phyloP scores from a whole-genome alignment of 306 rosid genomes.

The Lithocarpus polystachyus region DNA sequence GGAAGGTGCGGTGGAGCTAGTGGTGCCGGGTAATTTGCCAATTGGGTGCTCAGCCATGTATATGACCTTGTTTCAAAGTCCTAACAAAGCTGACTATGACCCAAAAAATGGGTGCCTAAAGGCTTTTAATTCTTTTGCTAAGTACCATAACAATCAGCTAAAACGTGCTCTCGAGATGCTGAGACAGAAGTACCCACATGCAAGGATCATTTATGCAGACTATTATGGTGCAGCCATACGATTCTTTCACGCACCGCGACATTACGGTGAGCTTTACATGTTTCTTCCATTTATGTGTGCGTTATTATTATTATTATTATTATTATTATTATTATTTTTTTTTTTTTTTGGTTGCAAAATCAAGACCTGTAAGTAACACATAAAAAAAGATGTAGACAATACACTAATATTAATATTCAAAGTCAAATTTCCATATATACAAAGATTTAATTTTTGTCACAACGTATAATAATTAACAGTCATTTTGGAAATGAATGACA shows the following conservation, averaged over 20 bases:
- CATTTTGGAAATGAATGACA: too few relatives aligned
- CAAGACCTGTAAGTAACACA: too few relatives aligned
- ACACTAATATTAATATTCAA: too few relatives aligned
- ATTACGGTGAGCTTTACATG: constrained; percentile 35
- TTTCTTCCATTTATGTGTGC: too few relatives aligned
- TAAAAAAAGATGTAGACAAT: too few relatives aligned
- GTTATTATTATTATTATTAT: too few relatives aligned
- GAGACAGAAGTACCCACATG: constrained; percentile 40
- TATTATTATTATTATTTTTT: too few relatives aligned
- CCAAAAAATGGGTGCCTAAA: constrained; percentile 55
- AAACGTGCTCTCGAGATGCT: constrained; percentile 32
- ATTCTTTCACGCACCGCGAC: constrained; percentile 45
- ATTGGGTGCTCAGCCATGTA: constrained; percentile 58
- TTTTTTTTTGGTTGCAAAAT: too few relatives aligned
- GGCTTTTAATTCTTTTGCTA: constrained; percentile 44
- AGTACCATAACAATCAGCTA: constrained; percentile 52
- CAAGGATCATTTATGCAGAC: constrained; percentile 57
- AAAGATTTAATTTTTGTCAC: too few relatives aligned
- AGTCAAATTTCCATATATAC: too few relatives aligned
- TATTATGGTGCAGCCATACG: constrained; percentile 55
- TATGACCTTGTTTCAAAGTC: constrained; percentile 41
- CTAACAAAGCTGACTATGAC: constrained; percentile 39
- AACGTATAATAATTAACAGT: too few relatives aligned
- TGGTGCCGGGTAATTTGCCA: constrained; percentile 75
- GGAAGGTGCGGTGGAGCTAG: constrained; percentile 58